These are phyloP conservation scores for Mycena capillaripes DNA, from an alignment of 768 basidiomycete genomes.

Conservation along the genomic window DNA sequence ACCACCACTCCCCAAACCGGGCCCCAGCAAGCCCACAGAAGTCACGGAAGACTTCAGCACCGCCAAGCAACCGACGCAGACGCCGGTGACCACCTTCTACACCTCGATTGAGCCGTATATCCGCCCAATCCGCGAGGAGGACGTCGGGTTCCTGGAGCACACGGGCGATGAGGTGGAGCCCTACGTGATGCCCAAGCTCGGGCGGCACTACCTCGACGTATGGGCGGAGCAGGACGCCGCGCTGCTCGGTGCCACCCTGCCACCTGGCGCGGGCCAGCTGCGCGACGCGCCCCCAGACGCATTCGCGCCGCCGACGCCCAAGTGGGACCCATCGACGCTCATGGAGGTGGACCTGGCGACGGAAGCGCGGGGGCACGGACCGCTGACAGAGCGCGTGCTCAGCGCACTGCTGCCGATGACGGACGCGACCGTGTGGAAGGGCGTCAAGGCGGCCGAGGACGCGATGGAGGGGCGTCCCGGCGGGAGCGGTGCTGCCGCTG, in stretches of 20 bases:
- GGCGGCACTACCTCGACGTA: slow-evolving; percentile 86
- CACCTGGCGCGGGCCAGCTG: slow-evolving; percentile 33
- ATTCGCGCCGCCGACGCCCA: slow-evolving; percentile 68
- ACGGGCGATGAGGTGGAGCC: slow-evolving; percentile 93
- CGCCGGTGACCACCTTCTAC: slow-evolving; percentile 84
- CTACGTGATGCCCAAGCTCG: slow-evolving; percentile 88
- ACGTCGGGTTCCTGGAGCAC: slow-evolving; percentile 93
- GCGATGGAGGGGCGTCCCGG: slow-evolving; percentile 89
- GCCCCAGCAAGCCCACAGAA: slow-evolving; percentile 86
- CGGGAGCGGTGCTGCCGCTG: slow-evolving; percentile 83
- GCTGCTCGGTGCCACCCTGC: slow-evolving; percentile 52
- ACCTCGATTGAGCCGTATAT: slow-evolving; percentile 91
- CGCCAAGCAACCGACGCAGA: slow-evolving; percentile 81
- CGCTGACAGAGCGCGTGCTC: slow-evolving; percentile 87
- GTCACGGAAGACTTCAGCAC: slow-evolving; percentile 93
- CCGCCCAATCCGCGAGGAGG: slow-evolving; percentile 93
- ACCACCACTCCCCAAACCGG: slow-evolving; percentile 75
- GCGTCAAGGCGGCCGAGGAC: slow-evolving; percentile 87
- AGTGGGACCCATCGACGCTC: slow-evolving; percentile 89
- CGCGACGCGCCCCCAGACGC: slow-evolving; percentile 53
- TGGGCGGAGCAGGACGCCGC: slow-evolving; percentile 94
- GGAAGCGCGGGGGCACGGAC: slow-evolving; percentile 89
- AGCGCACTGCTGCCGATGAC: slow-evolving; percentile 81
- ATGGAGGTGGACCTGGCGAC: slow-evolving; percentile 75
- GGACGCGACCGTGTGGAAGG: slow-evolving; percentile 76